Conservation (phyloP, 202 grass and related monocot species). For the Schoenoplectus tabernaemontani region DNA sequence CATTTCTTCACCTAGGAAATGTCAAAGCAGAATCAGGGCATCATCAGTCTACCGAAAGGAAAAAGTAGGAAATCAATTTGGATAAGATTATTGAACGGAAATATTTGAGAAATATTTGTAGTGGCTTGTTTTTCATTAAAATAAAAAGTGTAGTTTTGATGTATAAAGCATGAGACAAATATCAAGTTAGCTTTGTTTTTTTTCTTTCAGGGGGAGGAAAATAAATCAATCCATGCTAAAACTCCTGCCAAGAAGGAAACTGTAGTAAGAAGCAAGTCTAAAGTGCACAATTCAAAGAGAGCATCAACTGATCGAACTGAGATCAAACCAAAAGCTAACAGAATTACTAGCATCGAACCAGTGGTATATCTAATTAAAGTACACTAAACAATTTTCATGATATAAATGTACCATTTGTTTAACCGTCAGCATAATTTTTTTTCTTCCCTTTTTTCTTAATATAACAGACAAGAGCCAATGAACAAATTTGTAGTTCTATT, state of each 20-base stretch:
- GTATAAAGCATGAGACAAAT: background rate
- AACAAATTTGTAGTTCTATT: background rate
- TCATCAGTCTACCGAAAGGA: background rate
- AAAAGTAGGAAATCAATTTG: background rate
- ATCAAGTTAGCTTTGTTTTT: background rate
- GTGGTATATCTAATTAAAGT: background rate
- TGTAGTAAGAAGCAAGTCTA: background rate
- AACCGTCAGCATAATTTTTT: background rate
- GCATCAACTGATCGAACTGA: background rate
- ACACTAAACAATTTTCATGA: background rate
- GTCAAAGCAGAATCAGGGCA: background rate
- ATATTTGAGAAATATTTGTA: background rate
- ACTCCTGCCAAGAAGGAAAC: slow-evolving; percentile 4
- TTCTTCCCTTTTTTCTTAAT: background rate
- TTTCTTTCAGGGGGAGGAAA: slow-evolving; percentile 15
- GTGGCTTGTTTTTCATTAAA: background rate
- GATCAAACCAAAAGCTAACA: background rate
- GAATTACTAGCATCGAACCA: background rate
- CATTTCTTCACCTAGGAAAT: background rate
- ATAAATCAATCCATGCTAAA: background rate
- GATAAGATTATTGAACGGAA: background rate
- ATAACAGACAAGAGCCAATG: slow-evolving; percentile 14
- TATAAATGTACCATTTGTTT: background rate
- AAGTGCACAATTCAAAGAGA: background rate
- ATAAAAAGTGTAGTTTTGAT: background rate